These are phyloP conservation scores for Ustilago tritici DNA, from an alignment of 1,284 basidiomycete species.

Conservation along the genomic window DNA sequence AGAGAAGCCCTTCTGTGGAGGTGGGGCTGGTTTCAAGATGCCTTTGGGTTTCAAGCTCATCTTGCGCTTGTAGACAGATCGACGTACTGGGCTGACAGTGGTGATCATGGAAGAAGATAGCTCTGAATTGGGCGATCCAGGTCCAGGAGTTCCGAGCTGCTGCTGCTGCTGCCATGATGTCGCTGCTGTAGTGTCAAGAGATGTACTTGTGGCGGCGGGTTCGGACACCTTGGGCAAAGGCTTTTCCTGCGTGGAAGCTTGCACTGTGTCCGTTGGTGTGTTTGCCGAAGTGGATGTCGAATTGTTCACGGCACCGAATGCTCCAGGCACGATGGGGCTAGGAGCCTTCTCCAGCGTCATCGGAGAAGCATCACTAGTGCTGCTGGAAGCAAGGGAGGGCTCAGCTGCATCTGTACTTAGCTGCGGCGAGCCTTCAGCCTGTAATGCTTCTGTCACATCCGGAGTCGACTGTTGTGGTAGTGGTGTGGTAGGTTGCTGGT, in stretches of 20 bases:
- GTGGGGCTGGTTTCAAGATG: conserved; percentile 63
- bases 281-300: not conserved
- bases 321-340: conserved; percentile 16
- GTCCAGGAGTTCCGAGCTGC: conserved; percentile 4
- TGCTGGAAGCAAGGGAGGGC: not conserved
- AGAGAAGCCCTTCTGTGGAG: conserved; percentile 61
- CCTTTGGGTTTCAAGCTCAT: conserved; percentile 47
- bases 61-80: conserved; percentile 51
- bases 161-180: conserved; percentile 12
- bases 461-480: not conserved
- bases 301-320: not conserved
- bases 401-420: not conserved
- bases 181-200: conserved; percentile 13
- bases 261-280: not conserved
- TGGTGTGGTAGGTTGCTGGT: not conserved
- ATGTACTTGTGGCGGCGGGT: not conserved
- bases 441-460: not conserved
- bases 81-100: conserved; percentile 39
- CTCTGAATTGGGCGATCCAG: conserved; percentile 16
- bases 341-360: not conserved
- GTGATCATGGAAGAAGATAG: conserved; percentile 33
- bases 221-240: conserved; percentile 20
- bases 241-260: conserved; percentile 13
- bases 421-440: conserved; percentile 4
- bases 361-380: not conserved